A percentile compares a stretch with the other conserved stretches of the same genome.
phyloP scores from a whole-genome alignment of 179 eudicot species.

The Spergularia azorica region DNA sequence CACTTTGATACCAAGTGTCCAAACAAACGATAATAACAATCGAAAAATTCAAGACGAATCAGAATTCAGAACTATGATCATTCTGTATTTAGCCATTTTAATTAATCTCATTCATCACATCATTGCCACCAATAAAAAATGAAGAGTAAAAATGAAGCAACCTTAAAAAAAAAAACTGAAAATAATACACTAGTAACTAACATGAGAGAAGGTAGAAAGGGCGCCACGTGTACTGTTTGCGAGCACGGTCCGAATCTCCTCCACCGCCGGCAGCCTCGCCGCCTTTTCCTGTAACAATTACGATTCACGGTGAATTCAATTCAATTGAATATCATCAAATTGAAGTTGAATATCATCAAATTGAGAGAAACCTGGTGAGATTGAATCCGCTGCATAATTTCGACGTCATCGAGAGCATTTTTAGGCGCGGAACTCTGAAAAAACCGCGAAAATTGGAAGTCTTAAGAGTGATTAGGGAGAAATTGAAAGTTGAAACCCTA shows the following conservation, averaged over 20 bases:
- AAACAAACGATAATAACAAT: too few relatives aligned
- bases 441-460: not conserved
- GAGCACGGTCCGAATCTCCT: constrained; percentile 68
- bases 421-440: constrained; percentile 18
- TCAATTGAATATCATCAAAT: too few relatives aligned
- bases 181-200: constrained; percentile 3
- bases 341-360: not conserved
- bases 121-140: constrained; percentile 1
- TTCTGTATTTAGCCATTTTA: too few relatives aligned
- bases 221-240: constrained; percentile 59
- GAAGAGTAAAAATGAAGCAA: not conserved
- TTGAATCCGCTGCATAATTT: constrained; percentile 29
- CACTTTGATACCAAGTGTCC: too few relatives aligned
- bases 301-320: not conserved
- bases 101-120: not conserved
- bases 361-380: constrained; percentile 32
- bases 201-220: constrained; percentile 92
- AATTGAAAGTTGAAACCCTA: not conserved
- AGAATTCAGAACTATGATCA: too few relatives aligned
- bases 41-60: too few relatives aligned
- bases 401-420: constrained; percentile 28
- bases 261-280: constrained; percentile 67
- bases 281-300: constrained; percentile 63
- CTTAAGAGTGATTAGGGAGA: not conserved
- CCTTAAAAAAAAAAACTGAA: not conserved